Conservation (phyloP, 805 yeast species). For the Hanseniaspora osmophila region DNA sequence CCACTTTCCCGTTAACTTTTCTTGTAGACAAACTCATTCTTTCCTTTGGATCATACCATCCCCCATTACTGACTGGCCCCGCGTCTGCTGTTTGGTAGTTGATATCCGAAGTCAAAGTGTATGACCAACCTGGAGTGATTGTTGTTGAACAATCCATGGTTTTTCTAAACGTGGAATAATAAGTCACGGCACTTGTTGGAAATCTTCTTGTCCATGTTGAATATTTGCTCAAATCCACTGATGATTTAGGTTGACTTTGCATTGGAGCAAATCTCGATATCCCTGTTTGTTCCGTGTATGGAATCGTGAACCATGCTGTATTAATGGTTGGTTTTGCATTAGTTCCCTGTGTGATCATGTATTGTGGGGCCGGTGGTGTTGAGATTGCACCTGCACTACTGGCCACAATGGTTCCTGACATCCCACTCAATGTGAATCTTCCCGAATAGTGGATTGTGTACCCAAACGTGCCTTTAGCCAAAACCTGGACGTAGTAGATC, state of each 20-base stretch:
- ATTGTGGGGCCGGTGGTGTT: constrained; percentile 13
- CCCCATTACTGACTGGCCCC: constrained; percentile 40
- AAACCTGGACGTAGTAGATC: constrained; percentile 45
- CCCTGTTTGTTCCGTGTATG: constrained; percentile 71
- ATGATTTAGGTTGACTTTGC: constrained; percentile 75
- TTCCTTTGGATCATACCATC: constrained; percentile 51
- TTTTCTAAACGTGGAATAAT: constrained; percentile 22
- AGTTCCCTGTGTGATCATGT: neutral
- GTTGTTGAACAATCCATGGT: constrained; percentile 40
- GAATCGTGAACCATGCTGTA: constrained; percentile 39
- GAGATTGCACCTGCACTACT: constrained; percentile 21
- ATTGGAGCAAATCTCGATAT: constrained; percentile 70
- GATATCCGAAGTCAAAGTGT: constrained; percentile 40
- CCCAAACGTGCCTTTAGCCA: constrained; percentile 30
- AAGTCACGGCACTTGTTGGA: constrained; percentile 53
- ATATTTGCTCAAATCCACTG: constrained; percentile 32
- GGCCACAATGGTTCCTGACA: constrained; percentile 50
- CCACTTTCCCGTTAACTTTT: constrained; percentile 11
- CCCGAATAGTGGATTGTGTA: constrained; percentile 51
- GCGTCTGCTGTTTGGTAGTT: constrained; percentile 45
- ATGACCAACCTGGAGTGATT: constrained; percentile 72
- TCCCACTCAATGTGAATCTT: constrained; percentile 51
- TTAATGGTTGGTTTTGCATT: neutral
- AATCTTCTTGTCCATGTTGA: constrained; percentile 48
- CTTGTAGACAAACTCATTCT: constrained; percentile 26